phyloP scores from a whole-genome alignment of 2,329 filamentous ascomycete genomes.

The Karstenula rhodostoma region DNA sequence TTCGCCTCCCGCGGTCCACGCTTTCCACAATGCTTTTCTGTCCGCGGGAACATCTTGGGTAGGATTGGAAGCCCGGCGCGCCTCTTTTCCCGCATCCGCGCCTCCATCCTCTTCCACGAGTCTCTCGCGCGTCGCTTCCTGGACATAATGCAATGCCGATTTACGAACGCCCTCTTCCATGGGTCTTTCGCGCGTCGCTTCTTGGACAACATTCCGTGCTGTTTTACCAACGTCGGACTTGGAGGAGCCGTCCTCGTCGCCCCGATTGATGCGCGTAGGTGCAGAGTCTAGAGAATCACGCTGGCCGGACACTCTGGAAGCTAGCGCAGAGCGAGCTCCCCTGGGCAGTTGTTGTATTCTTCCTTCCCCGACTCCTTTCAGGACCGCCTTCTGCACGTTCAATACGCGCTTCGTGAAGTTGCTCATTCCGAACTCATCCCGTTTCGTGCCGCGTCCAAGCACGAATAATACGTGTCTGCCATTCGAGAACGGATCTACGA shows the following conservation, averaged over 20 bases:
- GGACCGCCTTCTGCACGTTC: constrained; percentile 25
- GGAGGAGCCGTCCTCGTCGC: too few species aligned
- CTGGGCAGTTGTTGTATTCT: constrained; percentile 23
- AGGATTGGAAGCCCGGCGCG: background rate
- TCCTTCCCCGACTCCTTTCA: constrained; percentile 17
- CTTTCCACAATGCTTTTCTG: background rate
- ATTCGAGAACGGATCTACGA: constrained; percentile 34
- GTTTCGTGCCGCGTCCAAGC: constrained; percentile 12
- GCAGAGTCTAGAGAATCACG: background rate
- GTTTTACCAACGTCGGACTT: too few species aligned
- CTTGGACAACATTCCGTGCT: too few species aligned
- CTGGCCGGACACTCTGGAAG: background rate
- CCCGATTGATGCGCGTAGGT: too few species aligned
- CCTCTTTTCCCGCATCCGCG: too few species aligned
- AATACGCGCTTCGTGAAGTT: constrained; percentile 25
- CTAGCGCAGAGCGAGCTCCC: constrained; percentile 15
- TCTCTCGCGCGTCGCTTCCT: too few species aligned
- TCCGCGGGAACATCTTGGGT: background rate
- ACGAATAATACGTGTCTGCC: constrained; percentile 37
- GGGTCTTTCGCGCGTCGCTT: too few species aligned
- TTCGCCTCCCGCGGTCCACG: background rate
- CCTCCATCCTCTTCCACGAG: too few species aligned
- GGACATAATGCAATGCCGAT: too few species aligned
- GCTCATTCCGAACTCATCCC: background rate
- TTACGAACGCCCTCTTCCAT: too few species aligned